Conservation (phyloP, 2,329 filamentous ascomycete species). For the Penicillium vulpinum region DNA sequence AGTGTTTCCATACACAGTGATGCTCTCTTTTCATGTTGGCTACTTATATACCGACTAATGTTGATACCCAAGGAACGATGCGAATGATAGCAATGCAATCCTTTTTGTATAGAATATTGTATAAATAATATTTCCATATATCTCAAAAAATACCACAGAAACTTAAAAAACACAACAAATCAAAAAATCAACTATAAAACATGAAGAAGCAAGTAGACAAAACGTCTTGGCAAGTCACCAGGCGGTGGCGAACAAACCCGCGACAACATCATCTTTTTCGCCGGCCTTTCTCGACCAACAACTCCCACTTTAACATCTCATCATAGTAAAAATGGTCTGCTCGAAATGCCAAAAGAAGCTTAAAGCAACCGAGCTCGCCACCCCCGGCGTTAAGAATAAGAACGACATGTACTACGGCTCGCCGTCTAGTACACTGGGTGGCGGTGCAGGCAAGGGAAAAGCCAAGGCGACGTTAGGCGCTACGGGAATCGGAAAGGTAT, state of each 20-base stretch:
- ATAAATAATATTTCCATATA: background rate
- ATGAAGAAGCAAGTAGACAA: background rate
- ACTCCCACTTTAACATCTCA: background rate
- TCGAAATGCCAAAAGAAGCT: constrained; percentile 63
- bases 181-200: background rate
- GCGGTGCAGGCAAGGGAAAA: constrained; percentile 36
- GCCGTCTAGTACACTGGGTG: constrained; percentile 42
- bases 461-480: constrained; percentile 54
- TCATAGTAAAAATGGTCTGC: constrained; percentile 57
- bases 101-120: background rate
- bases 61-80: constrained; percentile 1
- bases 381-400: constrained; percentile 66
- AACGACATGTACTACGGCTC: constrained; percentile 67
- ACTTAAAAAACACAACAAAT: background rate
- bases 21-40: background rate
- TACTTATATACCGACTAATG: background rate
- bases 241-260: constrained; percentile 17
- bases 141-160: background rate
- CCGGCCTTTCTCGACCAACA: constrained; percentile 1
- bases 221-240: constrained; percentile 15
- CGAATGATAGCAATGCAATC: background rate
- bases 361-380: constrained; percentile 62
- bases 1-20: background rate
- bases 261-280: constrained; percentile 16
- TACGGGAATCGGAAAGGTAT: constrained; percentile 61